Evolutionary conservation across 108 stramenopile genomes (phyloP).

Genomic region (Skeletonema marinoi): DNA sequence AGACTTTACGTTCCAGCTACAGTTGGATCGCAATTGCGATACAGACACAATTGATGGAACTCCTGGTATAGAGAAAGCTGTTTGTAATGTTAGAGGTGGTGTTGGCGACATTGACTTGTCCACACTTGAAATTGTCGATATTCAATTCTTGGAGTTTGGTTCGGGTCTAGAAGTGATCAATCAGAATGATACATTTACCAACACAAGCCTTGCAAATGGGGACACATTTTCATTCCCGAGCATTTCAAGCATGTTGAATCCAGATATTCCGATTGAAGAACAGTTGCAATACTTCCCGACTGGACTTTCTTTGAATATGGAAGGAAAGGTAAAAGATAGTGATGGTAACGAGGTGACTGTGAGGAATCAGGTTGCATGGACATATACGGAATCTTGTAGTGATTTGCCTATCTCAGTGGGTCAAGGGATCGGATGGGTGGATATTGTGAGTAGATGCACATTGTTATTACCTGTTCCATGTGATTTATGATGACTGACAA

Average conservation of each 20-base stretch:
- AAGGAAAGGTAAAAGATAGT: not conserved
- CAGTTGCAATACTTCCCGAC: not conserved
- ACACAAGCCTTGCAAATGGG: not conserved
- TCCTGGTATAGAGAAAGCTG: not conserved
- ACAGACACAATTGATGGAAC: not conserved
- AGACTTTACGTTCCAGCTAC: not conserved
- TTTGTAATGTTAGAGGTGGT: not conserved
- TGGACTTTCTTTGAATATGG: not conserved
- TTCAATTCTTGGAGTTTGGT: slow-evolving; percentile 5
- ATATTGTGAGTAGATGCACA: not conserved
- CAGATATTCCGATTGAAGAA: not conserved
- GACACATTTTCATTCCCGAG: not conserved
- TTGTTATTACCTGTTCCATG: not conserved
- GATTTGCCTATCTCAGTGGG: not conserved
- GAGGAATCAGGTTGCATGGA: not conserved
- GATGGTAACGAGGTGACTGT: not conserved
- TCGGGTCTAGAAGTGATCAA: not conserved
- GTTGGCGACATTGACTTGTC: not conserved
- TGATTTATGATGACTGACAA: not conserved
- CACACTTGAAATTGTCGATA: not conserved
- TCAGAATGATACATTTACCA: not conserved
- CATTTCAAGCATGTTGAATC: not conserved
- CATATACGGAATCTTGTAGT: not conserved
- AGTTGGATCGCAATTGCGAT: not conserved
- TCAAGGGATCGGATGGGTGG: not conserved